phyloP scores from a whole-genome alignment of 163 green algal species.

The Chlamydomonas reinhardtii region DNA sequence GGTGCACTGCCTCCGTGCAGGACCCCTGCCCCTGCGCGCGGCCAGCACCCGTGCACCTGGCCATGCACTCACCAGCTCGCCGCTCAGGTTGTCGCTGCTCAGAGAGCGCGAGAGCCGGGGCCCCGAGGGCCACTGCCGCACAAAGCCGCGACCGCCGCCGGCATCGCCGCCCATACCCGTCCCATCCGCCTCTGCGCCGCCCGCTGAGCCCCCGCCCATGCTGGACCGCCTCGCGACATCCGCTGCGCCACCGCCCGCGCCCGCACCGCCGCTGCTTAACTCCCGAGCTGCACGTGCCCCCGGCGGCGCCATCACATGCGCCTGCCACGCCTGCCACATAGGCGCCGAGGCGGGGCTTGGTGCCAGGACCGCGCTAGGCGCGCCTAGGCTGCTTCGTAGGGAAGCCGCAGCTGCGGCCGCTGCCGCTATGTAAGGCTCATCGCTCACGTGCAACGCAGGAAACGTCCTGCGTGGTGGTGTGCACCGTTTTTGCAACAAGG shows the following conservation, averaged over 20 bases:
- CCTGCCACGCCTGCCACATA: slow-evolving; percentile 9
- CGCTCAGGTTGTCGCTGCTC: slow-evolving; percentile 12
- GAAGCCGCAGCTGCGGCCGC: too few species aligned
- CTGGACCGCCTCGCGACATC: too few species aligned
- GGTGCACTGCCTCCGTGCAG: too few species aligned
- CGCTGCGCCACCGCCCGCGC: too few species aligned
- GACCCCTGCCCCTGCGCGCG: too few species aligned
- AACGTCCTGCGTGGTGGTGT: slow-evolving; percentile 1
- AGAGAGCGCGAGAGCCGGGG: slow-evolving; percentile 3
- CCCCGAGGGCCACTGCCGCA: neutral
- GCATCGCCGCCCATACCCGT: neutral
- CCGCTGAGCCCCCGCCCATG: too few species aligned
- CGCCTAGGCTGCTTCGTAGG: too few species aligned
- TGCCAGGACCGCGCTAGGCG: neutral
- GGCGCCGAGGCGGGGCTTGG: neutral
- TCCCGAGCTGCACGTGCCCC: neutral
- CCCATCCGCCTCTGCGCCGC: neutral
- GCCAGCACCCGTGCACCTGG: too few species aligned
- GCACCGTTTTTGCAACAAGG: too few species aligned
- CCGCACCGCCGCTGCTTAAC: neutral
- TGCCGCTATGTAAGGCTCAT: neutral
- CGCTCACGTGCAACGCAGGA: slow-evolving; percentile 16
- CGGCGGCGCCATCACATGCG: neutral
- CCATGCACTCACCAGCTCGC: slow-evolving; percentile 17
- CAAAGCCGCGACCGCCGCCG: neutral